Percentiles rank a stretch among this genome's conserved stretches.
These are phyloP conservation scores for Penicillium sp. DNA, from an alignment of 2,329 filamentous ascomycete species.

Conservation along the genomic window DNA sequence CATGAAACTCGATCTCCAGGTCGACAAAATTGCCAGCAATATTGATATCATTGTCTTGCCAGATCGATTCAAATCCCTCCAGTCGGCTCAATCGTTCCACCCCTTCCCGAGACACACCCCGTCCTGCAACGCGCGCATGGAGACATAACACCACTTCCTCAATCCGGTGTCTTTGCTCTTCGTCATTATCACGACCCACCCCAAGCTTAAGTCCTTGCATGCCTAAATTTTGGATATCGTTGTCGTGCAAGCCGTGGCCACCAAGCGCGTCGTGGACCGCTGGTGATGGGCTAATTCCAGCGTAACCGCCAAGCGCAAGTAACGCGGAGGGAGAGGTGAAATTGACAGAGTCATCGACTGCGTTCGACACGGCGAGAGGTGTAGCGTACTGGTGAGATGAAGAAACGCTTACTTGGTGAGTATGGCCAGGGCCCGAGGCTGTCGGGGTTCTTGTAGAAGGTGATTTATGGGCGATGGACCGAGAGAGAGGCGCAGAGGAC, in stretches of 20 bases:
- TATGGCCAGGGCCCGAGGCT: slow-evolving; percentile 36
- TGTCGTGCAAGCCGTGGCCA: slow-evolving; percentile 38
- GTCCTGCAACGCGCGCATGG: slow-evolving; percentile 41
- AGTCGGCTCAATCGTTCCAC: slow-evolving; percentile 44
- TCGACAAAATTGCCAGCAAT: slow-evolving; percentile 50
- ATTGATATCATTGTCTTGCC: slow-evolving; percentile 48
- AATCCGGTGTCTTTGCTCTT: slow-evolving; percentile 43
- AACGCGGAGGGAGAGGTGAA: slow-evolving; percentile 49
- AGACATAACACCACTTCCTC: slow-evolving; percentile 43
- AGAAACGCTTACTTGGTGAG: slow-evolving; percentile 31
- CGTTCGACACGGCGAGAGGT: slow-evolving; percentile 38
- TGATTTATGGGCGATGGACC: slow-evolving; percentile 46
- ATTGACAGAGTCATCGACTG: slow-evolving; percentile 42
- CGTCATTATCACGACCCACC: slow-evolving; percentile 39
- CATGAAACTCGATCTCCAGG: slow-evolving; percentile 47
- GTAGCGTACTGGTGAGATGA: slow-evolving; percentile 47
- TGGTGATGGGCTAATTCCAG: slow-evolving; percentile 43
- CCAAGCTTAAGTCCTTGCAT: slow-evolving; percentile 41
- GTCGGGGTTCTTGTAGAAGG: slow-evolving; percentile 47
- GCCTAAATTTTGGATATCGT: slow-evolving; percentile 40
- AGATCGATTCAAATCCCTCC: slow-evolving; percentile 48
- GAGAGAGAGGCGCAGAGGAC: slow-evolving; percentile 40
- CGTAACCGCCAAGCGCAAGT: slow-evolving; percentile 44
- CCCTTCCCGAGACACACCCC: slow-evolving; percentile 45
- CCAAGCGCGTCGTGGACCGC: slow-evolving; percentile 39